Base-by-base conservation (phyloP, 345 rosid genomes). In the Brassica cretica region DNA sequence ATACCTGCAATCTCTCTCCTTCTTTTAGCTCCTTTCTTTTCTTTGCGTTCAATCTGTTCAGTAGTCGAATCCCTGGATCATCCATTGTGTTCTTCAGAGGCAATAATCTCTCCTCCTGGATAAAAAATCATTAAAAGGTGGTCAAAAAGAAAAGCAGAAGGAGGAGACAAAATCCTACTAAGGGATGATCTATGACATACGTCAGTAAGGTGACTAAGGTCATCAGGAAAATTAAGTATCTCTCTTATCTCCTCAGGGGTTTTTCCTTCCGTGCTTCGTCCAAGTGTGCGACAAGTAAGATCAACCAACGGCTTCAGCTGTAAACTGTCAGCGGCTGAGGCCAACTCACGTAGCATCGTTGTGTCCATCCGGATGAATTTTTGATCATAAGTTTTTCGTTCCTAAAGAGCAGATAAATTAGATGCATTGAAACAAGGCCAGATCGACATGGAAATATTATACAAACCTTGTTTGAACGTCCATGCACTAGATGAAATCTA, bases 131-230 rank as follows among this genome's bases (percentile, higher is more conserved):
- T 72, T 12, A 76, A 18, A 67, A 58, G 61, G 39, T 15, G 2
- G 56, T 60, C 3, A 61, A 68, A 63, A 30, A 80, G 27, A 21
- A 5, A 69, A 76, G 64, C 63, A 61, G 68, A 78, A 63, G 81
- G 39, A 65, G 30, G 3, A 37, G 29, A 66, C 49, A 77, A 30
- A 49, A 49, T 18, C 69, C 41, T 16, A 41, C 8, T 21, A 73
- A 79, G 71, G 71, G 37, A 68, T 25, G 62, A 59, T 62, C 10
- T 60, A 25, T 24, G 32, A 77, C 70, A 85, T 71, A 89, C 98
- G 94, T 93, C 98, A 19, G 98, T 93, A 18, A 93, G 96, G 84
- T 90, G 97, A 83, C 90, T 93, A 18, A 93, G 96, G 84, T 90
- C 98, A 83, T 91, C 97, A 74, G 97, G 96, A 80, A 91, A 84